These are phyloP conservation scores for Populus euphratica DNA, from an alignment of 345 rosid genomes.

Conservation along the genomic window DNA sequence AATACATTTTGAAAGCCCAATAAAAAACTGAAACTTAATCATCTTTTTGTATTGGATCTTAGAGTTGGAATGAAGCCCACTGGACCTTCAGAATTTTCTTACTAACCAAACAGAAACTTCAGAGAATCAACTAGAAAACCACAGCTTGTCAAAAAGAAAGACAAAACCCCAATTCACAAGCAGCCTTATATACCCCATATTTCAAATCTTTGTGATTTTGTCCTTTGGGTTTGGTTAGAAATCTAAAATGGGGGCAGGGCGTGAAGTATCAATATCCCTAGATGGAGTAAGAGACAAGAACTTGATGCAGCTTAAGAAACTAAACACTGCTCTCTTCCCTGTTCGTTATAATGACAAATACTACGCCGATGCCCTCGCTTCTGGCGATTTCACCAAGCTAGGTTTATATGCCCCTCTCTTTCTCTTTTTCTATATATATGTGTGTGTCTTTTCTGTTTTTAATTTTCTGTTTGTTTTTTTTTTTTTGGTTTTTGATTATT, in stretches of 20 bases:
- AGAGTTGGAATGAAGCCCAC: neutral
- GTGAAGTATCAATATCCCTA: conserved; percentile 68
- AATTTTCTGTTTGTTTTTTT: neutral
- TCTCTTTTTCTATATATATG: neutral
- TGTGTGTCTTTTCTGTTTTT: neutral
- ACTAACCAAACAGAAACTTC: neutral
- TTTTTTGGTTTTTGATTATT: neutral
- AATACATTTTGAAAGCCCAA: neutral
- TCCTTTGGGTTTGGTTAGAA: neutral
- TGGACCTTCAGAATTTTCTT: neutral
- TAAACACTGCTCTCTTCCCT: conserved; percentile 85
- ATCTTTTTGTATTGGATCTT: no score
- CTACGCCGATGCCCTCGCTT: conserved; percentile 76
- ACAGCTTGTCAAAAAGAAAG: neutral
- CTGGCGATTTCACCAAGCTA: conserved; percentile 88
- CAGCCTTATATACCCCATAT: neutral
- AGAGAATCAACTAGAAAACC: conserved; percentile 2
- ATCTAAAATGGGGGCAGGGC: conserved; percentile 64
- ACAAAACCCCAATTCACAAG: neutral
- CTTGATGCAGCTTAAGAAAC: conserved; percentile 94
- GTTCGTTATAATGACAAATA: conserved; percentile 93
- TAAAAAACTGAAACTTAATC: no score
- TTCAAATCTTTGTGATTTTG: neutral
- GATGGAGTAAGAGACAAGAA: conserved; percentile 97
- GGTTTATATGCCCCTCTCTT: conserved; percentile 39